A percentile compares a stretch with the other conserved stretches of the same genome.
Evolutionary conservation across 305 asterid genomes (phyloP).

Genomic region (Withania somnifera): DNA sequence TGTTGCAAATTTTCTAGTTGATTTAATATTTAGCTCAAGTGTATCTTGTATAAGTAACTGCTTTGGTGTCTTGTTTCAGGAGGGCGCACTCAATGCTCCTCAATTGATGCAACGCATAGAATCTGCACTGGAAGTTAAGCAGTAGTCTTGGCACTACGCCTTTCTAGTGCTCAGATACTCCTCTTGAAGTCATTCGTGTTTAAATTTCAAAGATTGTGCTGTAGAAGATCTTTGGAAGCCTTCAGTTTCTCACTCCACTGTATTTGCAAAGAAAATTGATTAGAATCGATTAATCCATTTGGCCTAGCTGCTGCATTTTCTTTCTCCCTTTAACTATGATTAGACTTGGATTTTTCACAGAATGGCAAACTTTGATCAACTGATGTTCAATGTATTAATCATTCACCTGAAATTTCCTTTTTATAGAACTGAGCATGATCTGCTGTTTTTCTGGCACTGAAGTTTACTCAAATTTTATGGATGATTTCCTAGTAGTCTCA

Average conservation of each 20-base stretch:
- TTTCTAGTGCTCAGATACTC: background rate
- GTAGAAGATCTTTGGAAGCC: background rate
- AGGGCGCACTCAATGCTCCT: constrained; percentile 70
- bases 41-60: background rate
- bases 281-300: background rate
- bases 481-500: no score
- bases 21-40: background rate
- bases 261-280: background rate
- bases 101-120: constrained; percentile 58
- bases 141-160: constrained; percentile 28
- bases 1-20: background rate
- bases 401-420: background rate
- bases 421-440: background rate
- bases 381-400: background rate
- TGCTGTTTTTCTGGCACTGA: background rate
- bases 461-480: no score
- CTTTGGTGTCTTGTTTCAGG: constrained; percentile 29
- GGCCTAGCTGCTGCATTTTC: background rate
- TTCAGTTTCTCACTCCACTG: background rate
- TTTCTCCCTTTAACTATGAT: background rate
- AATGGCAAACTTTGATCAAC: background rate
- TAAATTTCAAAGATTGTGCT: background rate
- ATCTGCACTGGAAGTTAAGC: constrained; percentile 53
- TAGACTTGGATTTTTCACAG: background rate
- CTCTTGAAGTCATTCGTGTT: background rate